Percentiles rank a stretch among this genome's conserved stretches.
These are phyloP conservation scores for Trypanosoma platydactyli DNA, from an alignment of 208 protist species.

Conservation along the genomic window DNA sequence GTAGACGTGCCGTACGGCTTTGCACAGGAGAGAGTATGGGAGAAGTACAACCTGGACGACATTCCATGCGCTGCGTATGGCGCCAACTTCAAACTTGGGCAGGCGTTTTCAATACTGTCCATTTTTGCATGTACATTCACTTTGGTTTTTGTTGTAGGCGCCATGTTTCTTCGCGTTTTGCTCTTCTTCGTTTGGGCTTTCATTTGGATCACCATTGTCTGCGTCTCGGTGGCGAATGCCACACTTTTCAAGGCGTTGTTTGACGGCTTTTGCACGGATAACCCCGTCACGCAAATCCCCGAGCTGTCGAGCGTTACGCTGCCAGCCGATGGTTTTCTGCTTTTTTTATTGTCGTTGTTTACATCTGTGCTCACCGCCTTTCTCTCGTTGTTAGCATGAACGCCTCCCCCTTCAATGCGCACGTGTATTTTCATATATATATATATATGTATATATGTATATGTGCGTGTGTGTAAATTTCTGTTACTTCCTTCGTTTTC, in stretches of 20 bases:
- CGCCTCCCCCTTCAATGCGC: no score
- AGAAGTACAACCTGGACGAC: slow-evolving; percentile 49
- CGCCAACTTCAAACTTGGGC: slow-evolving; percentile 31
- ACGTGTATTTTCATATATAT: slow-evolving; percentile 2
- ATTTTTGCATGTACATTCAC: slow-evolving; percentile 43
- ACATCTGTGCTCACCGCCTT: slow-evolving; percentile 33
- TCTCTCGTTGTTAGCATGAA: slow-evolving; percentile 20
- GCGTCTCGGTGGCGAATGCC: slow-evolving; percentile 26
- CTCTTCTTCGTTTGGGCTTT: slow-evolving; percentile 51
- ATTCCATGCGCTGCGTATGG: slow-evolving; percentile 49
- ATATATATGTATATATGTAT: slow-evolving; percentile 4
- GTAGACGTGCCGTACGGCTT: slow-evolving; percentile 40
- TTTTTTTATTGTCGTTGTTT: slow-evolving; percentile 35
- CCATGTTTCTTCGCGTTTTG: slow-evolving; percentile 52
- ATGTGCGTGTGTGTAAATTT: background rate
- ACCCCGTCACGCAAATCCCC: slow-evolving; percentile 29
- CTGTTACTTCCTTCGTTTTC: background rate
- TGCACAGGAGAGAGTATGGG: slow-evolving; percentile 29
- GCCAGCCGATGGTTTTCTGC: slow-evolving; percentile 43
- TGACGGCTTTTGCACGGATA: slow-evolving; percentile 39
- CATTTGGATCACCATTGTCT: slow-evolving; percentile 36
- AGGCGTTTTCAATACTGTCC: slow-evolving; percentile 43
- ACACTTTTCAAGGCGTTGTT: slow-evolving; percentile 39
- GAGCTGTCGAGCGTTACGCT: slow-evolving; percentile 35
- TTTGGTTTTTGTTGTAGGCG: slow-evolving; percentile 36